phyloP scores from a whole-genome alignment of 2,329 filamentous ascomycete species.

The Dactylellina haptotyla region DNA sequence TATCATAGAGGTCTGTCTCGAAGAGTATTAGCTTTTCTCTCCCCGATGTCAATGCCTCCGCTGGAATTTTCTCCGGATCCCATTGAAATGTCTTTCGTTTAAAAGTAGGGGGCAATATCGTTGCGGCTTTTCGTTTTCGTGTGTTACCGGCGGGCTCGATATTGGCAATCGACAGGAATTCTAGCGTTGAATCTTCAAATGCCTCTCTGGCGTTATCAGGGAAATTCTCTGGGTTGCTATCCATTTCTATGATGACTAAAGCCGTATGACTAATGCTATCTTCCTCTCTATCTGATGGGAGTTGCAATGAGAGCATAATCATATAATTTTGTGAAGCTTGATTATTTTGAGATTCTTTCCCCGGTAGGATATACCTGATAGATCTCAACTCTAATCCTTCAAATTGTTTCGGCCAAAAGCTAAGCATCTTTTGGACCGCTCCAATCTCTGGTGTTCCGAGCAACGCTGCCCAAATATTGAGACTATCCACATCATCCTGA shows the following conservation, averaged over 20 bases:
- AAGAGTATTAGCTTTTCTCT: background rate
- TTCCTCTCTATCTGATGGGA: no score
- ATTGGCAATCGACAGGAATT: background rate
- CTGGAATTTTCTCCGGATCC: background rate
- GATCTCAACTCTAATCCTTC: background rate
- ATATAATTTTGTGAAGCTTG: no score
- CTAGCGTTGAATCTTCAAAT: background rate
- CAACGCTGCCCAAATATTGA: constrained; percentile 2
- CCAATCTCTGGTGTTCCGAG: constrained; percentile 25
- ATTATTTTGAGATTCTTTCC: background rate
- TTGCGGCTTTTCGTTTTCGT: background rate
- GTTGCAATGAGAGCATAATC: no score
- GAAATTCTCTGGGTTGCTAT: no score
- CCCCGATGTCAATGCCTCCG: background rate
- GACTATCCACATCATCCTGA: background rate
- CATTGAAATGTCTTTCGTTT: background rate
- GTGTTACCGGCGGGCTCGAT: background rate
- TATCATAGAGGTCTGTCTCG: background rate
- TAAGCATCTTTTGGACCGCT: constrained; percentile 4
- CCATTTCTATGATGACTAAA: no score
- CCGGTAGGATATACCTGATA: background rate
- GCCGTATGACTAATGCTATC: no score
- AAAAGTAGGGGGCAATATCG: background rate
- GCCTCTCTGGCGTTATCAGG: background rate
- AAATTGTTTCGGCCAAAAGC: background rate